These are phyloP conservation scores for Miamiensis avidus DNA, from an alignment of 169 alveolate genomes.

Conservation along the genomic window DNA sequence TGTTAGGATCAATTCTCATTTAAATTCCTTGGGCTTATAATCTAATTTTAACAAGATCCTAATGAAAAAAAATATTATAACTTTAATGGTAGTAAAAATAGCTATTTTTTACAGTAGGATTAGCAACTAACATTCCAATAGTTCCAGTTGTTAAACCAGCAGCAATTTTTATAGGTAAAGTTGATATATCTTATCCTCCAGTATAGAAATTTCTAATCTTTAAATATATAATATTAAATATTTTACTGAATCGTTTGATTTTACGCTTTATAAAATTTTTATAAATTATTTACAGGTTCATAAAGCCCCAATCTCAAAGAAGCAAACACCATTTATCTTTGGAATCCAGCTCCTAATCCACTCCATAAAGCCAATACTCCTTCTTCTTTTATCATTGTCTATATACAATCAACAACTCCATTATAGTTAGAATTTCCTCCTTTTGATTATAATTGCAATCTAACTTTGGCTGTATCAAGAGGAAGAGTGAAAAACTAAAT, in stretches of 20 bases:
- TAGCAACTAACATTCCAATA: conserved; percentile 72
- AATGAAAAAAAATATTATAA: neutral
- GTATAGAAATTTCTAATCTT: conserved; percentile 32
- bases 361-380: conserved; percentile 64
- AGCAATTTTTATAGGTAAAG: conserved; percentile 49
- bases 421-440: conserved; percentile 45
- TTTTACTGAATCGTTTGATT: neutral
- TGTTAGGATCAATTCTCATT: conserved; percentile 14
- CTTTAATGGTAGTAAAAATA: neutral
- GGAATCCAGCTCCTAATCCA: conserved; percentile 74
- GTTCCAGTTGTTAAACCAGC: conserved; percentile 78
- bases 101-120: conserved; percentile 52
- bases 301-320: conserved; percentile 73
- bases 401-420: conserved; percentile 49
- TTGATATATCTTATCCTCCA: conserved; percentile 48
- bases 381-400: conserved; percentile 55
- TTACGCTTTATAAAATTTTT: neutral
- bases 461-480: conserved; percentile 82
- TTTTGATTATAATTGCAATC: conserved; percentile 51
- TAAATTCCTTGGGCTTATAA: conserved; percentile 66
- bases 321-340: conserved; percentile 68
- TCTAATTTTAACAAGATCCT: conserved; percentile 73
- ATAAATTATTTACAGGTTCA: conserved; percentile 48
- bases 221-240: neutral
- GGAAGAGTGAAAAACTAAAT: conserved; percentile 66